Conservation (phyloP, 139 green algal genomes). For the Closterium sp. region DNA sequence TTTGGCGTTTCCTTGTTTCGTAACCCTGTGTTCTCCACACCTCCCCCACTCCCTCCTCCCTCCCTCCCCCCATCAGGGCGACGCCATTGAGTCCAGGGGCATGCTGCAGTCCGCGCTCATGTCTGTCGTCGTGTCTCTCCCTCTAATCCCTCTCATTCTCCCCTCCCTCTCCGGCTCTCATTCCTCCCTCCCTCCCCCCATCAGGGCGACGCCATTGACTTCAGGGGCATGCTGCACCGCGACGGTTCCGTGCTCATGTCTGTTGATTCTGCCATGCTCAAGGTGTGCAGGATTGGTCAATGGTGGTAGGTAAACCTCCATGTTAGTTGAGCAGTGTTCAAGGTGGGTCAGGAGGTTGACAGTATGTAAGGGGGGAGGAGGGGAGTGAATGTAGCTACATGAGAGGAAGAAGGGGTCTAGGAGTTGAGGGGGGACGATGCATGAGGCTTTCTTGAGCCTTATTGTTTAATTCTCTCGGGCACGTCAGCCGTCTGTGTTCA, state of each 20-base stretch:
- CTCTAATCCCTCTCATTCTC: not conserved
- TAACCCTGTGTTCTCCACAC: not conserved
- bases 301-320: too few relatives aligned
- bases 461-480: too few relatives aligned
- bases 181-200: not conserved
- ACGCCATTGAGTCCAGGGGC: slow-evolving; percentile 77
- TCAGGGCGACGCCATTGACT: slow-evolving; percentile 77
- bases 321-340: not conserved
- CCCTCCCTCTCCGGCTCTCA: not conserved
- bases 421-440: too few relatives aligned
- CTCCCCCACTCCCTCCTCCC: not conserved
- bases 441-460: too few relatives aligned
- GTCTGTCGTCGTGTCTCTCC: slow-evolving; percentile 37
- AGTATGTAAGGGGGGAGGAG: too few relatives aligned
- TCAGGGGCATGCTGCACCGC: slow-evolving; percentile 78
- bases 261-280: slow-evolving; percentile 65
- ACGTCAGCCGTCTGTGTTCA: too few relatives aligned
- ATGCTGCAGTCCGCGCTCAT: slow-evolving; percentile 81
- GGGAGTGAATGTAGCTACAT: not conserved
- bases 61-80: slow-evolving; percentile 42
- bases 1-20: not conserved
- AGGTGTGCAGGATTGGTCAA: too few relatives aligned
- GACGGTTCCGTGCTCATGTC: slow-evolving; percentile 62
- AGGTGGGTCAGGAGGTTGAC: not conserved
- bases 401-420: not conserved